Conservation (phyloP, 1,284 basidiomycete genomes). For the Ganoderma sp. region DNA sequence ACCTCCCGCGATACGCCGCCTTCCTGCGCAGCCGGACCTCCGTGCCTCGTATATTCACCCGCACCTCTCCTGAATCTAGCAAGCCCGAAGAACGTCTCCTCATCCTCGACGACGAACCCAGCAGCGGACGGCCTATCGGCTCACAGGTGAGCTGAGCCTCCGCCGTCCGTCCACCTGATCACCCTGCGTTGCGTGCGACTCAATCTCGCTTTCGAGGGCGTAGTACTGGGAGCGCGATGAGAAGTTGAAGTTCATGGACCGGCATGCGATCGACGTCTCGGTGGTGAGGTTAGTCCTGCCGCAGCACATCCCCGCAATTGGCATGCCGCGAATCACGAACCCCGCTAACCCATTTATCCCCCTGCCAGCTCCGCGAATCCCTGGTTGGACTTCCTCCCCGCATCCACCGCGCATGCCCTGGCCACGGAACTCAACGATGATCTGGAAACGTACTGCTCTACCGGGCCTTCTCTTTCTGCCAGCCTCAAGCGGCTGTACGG, state of each 20-base stretch:
- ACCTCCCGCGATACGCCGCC: slow-evolving; percentile 74
- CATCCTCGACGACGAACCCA: slow-evolving; percentile 79
- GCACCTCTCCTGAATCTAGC: slow-evolving; percentile 45
- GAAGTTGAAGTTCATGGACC: slow-evolving; percentile 81
- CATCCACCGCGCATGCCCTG: slow-evolving; percentile 67
- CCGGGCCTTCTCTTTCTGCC: slow-evolving; percentile 52
- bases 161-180: slow-evolving; percentile 17
- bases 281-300: slow-evolving; percentile 58
- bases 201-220: slow-evolving; percentile 16
- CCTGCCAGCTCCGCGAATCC: slow-evolving; percentile 76
- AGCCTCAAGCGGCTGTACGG: slow-evolving; percentile 73
- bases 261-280: slow-evolving; percentile 73
- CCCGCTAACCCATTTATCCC: background rate
- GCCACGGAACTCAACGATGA: slow-evolving; percentile 76
- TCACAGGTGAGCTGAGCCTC: slow-evolving; percentile 49
- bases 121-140: slow-evolving; percentile 72
- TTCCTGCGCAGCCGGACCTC: slow-evolving; percentile 63
- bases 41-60: slow-evolving; percentile 73
- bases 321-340: background rate
- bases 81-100: slow-evolving; percentile 69
- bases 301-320: background rate
- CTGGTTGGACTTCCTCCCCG: slow-evolving; percentile 84
- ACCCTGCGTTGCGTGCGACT: slow-evolving; percentile 32
- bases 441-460: slow-evolving; percentile 78
- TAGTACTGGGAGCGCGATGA: slow-evolving; percentile 83